Evolutionary conservation across 1,139 yeast species (phyloP).

Genomic region (Geotrichum candidum): DNA sequence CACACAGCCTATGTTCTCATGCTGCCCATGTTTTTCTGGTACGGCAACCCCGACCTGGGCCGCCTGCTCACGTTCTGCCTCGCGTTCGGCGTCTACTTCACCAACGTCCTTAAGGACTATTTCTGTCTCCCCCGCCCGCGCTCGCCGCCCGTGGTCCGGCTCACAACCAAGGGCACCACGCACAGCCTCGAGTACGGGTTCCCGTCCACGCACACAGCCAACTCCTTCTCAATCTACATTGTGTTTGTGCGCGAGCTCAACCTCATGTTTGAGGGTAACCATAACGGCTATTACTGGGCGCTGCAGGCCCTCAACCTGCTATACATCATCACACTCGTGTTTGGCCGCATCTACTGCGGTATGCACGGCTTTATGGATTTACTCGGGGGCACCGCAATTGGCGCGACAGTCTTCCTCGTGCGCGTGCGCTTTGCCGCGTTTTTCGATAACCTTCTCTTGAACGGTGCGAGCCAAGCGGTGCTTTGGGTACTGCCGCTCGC

Average conservation of each 20-base stretch:
- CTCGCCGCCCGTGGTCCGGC: slow-evolving; percentile 85
- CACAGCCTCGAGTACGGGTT: slow-evolving; percentile 83
- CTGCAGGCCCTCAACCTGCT: slow-evolving; percentile 28
- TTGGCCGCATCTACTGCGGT: slow-evolving; percentile 89
- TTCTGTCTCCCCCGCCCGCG: slow-evolving; percentile 87
- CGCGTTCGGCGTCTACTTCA: slow-evolving; percentile 76
- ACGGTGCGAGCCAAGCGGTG: slow-evolving; percentile 17
- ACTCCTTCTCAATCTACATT: slow-evolving; percentile 75
- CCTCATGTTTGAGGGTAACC: neutral
- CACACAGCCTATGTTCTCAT: slow-evolving; percentile 88
- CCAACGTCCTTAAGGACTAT: slow-evolving; percentile 76
- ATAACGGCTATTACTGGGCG: neutral
- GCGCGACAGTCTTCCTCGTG: slow-evolving; percentile 37
- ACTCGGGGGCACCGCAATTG: slow-evolving; percentile 57
- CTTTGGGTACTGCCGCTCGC: slow-evolving; percentile 37
- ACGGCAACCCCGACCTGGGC: slow-evolving; percentile 55
- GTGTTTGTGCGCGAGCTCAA: slow-evolving; percentile 35
- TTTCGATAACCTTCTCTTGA: slow-evolving; percentile 4
- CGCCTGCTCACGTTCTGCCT: slow-evolving; percentile 65
- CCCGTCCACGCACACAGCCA: slow-evolving; percentile 89
- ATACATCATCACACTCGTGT: slow-evolving; percentile 61
- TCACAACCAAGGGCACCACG: slow-evolving; percentile 83
- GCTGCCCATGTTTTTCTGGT: slow-evolving; percentile 82
- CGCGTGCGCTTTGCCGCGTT: slow-evolving; percentile 21
- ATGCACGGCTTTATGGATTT: slow-evolving; percentile 94